Conservation (phyloP, 768 basidiomycete genomes). For the Kwoniella europaea region DNA sequence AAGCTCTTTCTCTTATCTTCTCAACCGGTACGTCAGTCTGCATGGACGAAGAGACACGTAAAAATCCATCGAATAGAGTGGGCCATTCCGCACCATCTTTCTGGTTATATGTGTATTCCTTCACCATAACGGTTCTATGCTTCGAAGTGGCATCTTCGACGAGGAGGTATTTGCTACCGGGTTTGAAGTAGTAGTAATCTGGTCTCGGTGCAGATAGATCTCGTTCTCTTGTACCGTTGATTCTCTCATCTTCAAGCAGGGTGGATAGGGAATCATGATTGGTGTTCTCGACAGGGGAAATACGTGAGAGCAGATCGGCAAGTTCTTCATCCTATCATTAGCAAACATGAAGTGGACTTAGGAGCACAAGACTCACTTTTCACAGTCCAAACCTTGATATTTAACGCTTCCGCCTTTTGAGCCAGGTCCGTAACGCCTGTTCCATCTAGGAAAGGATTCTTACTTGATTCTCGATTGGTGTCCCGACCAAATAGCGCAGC, state of each 20-base stretch:
- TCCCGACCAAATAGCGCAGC: slow-evolving; percentile 20
- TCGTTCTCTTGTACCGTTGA: slow-evolving; percentile 87
- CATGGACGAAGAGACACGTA: slow-evolving; percentile 37
- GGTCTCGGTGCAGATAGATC: slow-evolving; percentile 86
- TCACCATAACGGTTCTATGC: slow-evolving; percentile 78
- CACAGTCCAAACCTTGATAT: slow-evolving; percentile 86
- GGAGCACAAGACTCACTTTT: slow-evolving; percentile 55
- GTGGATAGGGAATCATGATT: slow-evolving; percentile 57
- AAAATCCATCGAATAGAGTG: slow-evolving; percentile 65
- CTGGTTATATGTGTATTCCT: slow-evolving; percentile 67
- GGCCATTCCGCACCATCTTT: slow-evolving; percentile 75
- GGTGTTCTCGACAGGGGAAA: slow-evolving; percentile 39
- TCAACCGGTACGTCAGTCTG: slow-evolving; percentile 29
- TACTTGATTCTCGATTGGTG: slow-evolving; percentile 21
- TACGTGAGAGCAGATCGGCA: slow-evolving; percentile 48
- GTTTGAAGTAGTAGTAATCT: slow-evolving; percentile 84
- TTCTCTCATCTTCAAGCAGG: slow-evolving; percentile 73
- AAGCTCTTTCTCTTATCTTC: slow-evolving; percentile 49
- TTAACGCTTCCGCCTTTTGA: slow-evolving; percentile 42
- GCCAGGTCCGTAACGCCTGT: slow-evolving; percentile 47
- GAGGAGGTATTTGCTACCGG: slow-evolving; percentile 76
- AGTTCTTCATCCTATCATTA: slow-evolving; percentile 55
- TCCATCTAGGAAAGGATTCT: slow-evolving; percentile 43
- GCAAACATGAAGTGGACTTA: background rate
- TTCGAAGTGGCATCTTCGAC: slow-evolving; percentile 88